Evolutionary conservation across 352 stramenopile species (phyloP), one percentile per base, ranked within the genome.

Genomic region (Pythium myriotylum): DNA sequence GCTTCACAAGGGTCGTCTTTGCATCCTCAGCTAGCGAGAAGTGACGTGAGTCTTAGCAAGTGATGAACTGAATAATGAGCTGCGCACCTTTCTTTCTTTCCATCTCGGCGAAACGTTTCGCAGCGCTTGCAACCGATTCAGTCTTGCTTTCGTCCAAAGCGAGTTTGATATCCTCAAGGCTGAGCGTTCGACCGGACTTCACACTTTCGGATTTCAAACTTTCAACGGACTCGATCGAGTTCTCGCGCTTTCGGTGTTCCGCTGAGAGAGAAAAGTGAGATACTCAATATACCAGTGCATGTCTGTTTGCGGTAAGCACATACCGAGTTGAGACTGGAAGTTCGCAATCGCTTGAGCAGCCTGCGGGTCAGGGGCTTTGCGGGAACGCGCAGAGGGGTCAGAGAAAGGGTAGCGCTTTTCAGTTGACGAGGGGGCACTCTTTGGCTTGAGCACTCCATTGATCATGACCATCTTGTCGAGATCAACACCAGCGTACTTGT

Each of bases 321-420:
- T 62, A 88, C 76, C 78, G 24, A 89, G 77, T 27, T 88, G 76
- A 35, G 76, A 73, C 59, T 86, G 76, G 41, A 89, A 88, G 37
- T 68, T 73, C 0, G 76, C 78, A 2, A 89, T 60, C 3, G 80
- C 80, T 42, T 82, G 74, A 9, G 79, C 24, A 17, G 76, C 59
- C 8, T 76, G 61, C 32, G 80, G 62, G 43, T 79, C 85, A 10
- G 78, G 61, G 8, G 72, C 70, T 19, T 46, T 51, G 16, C 52
- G 50, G 16, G 20, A 20, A 14, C 51, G 51, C 72, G 83, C 54
- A 79, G 66, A 24, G 60, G 72, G 9, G 68, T 89, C 78, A 24
- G 76, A 81, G 56, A 89, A 89, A 12, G 80, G 80, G n/a, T 89
- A 89, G 5, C 72, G 67, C 53, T 79, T 48, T 7, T 59, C 50